Conservation (phyloP, 139 green algal genomes). For the Haematococcus lacustris region DNA sequence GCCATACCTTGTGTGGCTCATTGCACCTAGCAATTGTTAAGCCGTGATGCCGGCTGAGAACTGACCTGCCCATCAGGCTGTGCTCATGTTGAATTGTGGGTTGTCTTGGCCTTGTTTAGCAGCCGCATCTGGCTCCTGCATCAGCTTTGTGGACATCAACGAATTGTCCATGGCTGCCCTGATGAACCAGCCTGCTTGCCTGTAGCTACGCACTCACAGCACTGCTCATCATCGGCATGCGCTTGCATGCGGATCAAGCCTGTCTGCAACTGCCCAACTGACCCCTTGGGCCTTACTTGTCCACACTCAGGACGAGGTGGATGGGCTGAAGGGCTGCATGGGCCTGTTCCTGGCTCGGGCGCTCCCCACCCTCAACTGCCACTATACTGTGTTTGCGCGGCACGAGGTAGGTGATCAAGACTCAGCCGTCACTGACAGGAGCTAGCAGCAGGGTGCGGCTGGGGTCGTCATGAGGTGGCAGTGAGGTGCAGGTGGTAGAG, state of each 20-base stretch:
- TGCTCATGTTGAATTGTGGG: too few relatives aligned
- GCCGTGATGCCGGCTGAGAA: background rate
- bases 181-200: background rate
- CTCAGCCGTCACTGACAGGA: background rate
- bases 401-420: slow-evolving; percentile 2
- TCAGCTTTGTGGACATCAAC: background rate
- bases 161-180: background rate
- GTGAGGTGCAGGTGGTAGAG: background rate
- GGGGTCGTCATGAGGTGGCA: background rate
- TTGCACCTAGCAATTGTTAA: background rate
- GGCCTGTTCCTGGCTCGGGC: slow-evolving; percentile 22
- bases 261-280: too few relatives aligned
- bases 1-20: background rate
- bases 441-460: background rate
- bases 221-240: background rate
- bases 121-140: background rate
- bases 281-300: too few relatives aligned
- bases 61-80: background rate
- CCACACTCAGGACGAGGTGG: slow-evolving; percentile 12
- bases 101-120: too few relatives aligned
- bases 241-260: background rate
- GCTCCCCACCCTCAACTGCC: slow-evolving; percentile 9
- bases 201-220: background rate
- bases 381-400: slow-evolving; percentile 17
- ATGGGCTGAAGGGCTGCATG: slow-evolving; percentile 24